Percentiles rank a stretch among this genome's conserved stretches.
Evolutionary conservation across 371 early-diverging fungal species (phyloP).

Genomic region (Coemansia sp.): DNA sequence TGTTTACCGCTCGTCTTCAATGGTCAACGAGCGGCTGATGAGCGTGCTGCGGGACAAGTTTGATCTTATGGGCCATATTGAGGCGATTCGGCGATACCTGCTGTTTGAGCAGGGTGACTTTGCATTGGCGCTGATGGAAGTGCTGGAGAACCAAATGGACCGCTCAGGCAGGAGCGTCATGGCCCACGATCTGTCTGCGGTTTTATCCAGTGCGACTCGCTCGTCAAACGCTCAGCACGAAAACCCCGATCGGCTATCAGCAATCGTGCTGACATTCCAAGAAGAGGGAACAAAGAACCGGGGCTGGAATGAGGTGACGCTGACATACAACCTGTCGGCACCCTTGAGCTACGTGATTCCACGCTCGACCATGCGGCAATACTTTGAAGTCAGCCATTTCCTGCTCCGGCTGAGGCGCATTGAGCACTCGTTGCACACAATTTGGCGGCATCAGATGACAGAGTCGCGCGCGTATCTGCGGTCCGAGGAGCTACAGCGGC

Average conservation of each 20-base stretch:
- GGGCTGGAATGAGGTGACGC: slow-evolving; percentile 91
- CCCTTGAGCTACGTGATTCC: slow-evolving; percentile 86
- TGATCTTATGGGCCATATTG: slow-evolving; percentile 79
- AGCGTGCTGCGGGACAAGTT: slow-evolving; percentile 71
- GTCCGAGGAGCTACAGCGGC: slow-evolving; percentile 34
- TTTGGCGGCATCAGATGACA: slow-evolving; percentile 81
- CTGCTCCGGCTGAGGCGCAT: slow-evolving; percentile 87
- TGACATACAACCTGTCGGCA: slow-evolving; percentile 79
- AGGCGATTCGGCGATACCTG: slow-evolving; percentile 85
- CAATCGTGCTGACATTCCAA: slow-evolving; percentile 23
- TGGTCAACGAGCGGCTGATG: slow-evolving; percentile 70
- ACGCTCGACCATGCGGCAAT: slow-evolving; percentile 71
- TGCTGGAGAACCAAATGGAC: slow-evolving; percentile 66
- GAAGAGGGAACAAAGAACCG: slow-evolving; percentile 17
- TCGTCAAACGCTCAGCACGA: slow-evolving; percentile 89
- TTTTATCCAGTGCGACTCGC: slow-evolving; percentile 82
- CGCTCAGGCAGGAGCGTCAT: slow-evolving; percentile 76
- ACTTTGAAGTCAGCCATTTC: slow-evolving; percentile 80
- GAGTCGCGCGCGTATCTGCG: slow-evolving; percentile 54
- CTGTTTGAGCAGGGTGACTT: slow-evolving; percentile 95
- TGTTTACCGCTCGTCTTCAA: slow-evolving; percentile 71
- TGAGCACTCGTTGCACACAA: slow-evolving; percentile 68
- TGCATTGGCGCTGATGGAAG: slow-evolving; percentile 83
- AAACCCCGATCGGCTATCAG: slow-evolving; percentile 65
- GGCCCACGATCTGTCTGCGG: slow-evolving; percentile 85